Evolutionary conservation across 257 asterid genomes (phyloP), one percentile per base, ranked within the genome.

Genomic region (Gardenia jasminoides): DNA sequence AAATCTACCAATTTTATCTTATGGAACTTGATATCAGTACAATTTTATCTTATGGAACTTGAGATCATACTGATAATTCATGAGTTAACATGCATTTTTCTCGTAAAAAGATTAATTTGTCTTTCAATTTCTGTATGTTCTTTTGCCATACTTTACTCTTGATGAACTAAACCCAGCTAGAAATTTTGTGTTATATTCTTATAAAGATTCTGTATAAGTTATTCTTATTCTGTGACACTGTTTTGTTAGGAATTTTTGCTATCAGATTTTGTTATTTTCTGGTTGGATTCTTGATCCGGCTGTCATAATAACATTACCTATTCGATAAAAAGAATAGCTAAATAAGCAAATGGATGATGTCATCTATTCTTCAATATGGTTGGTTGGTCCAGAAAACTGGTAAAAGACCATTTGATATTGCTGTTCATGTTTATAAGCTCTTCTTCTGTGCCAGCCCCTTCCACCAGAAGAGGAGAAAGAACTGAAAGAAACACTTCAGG

Each of bases 391-490:
- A 68, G 41, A 41, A 24, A 24, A 43, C 0, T 28, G 28, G 39
- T 16, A 4, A 70, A 70, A 12, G 22, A 19, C 31, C 39, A 19
- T 79, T 17, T 70, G 24, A 31, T 47, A 66, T 70, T 65, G 64
- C 68, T 59, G 44, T 62, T 70, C 43, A 82, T 36, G 39, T 58
- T 77, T 72, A 74, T 82, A 70, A 43, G 12, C 44, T 28, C 24
- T 70, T 43, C 58, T 54, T 62, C 54, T 73, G 26, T 74, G 77
- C 85, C 80, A 95, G 99, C 89, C 97, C 76, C 89, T 93, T 68
- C 98, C 98, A 33, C 76, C 91, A 10, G 91, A 86, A 6, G 98
- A 95, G 89, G 99, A 95, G 92, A 90, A 88, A 85, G 94, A 95
- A 80, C 78, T 93, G 92, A 95, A 80, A 83, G 96, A 92, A 77